Evolutionary conservation across 2,329 filamentous ascomycete species (phyloP), one percentile per base, ranked within the genome.

Genomic region (Diaporthe velutina): DNA sequence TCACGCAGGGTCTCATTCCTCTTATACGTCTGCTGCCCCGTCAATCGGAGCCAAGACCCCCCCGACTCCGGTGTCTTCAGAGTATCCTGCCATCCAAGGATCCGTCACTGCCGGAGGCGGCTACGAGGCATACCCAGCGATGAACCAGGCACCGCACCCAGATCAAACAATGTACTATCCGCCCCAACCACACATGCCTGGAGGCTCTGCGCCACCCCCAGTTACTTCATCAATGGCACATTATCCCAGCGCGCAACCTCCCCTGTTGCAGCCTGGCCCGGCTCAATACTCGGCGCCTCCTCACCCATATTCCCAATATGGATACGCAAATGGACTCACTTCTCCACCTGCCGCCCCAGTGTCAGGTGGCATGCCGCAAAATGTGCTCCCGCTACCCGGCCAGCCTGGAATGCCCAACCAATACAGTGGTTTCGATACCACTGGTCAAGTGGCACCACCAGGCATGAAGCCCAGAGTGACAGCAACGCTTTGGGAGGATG

Each of bases 381-480:
- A 92, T 54, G 91, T 94, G 7, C 89, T 97, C 77, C 90, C 95
- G 50, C 87, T 95, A 10, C 94, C 94, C 71, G 86, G 93, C 75
- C 85, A 90, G 70, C 83, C 83, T 60, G 85, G 84, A 28, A 88
- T 90, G 81, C 86, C 87, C 61, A 89, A 90, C 78, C 85, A 88
- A 35, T 95, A 94, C 81, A 83, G 85, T 71, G 86, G 87, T 5
- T 92, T 91, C 78, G 97, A 98, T 82, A 93, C 93, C 10, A 97
- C 95, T n/a, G 97, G 97, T 12, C 97, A 98, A 83, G 87, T 98
- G 75, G 94, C 95, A 25, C 97, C 97, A 12, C 94, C 94, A 4
- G 96, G 96, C 40, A 97, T 98, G 91, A 98, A 98, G 86, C 97
- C 97, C 28, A 90, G 96, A 76, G 97, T 99, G 38, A 98, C 97